These are phyloP conservation scores for Alternaria metachromatica DNA, from an alignment of 2,329 filamentous ascomycete genomes.

Conservation along the genomic window DNA sequence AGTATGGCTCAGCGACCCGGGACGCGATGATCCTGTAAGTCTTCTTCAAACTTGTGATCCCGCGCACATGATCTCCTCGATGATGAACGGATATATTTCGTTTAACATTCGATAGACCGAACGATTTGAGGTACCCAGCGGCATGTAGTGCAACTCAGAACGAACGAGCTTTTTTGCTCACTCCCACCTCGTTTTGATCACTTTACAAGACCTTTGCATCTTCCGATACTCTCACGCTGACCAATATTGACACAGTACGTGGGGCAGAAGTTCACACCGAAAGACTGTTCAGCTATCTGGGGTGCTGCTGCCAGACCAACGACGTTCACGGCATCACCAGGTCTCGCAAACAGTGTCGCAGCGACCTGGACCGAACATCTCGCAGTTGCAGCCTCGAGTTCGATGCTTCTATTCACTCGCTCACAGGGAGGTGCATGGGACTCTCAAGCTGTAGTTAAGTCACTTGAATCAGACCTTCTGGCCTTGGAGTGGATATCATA, in stretches of 20 bases:
- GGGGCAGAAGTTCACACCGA: slow-evolving; percentile 37
- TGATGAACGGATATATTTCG: not conserved
- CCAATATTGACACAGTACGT: slow-evolving; percentile 15
- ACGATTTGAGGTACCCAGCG: not conserved
- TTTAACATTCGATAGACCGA: not conserved
- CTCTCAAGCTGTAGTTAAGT: slow-evolving; percentile 5
- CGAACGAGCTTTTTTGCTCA: not conserved
- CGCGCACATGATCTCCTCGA: not conserved
- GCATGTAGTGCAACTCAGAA: not conserved
- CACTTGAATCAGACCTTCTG: slow-evolving; percentile 36
- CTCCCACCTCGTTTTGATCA: not conserved
- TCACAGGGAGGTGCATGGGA: slow-evolving; percentile 31
- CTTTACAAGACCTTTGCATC: not conserved
- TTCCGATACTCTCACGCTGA: not conserved
- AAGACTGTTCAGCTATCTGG: slow-evolving; percentile 36
- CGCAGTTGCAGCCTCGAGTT: slow-evolving; percentile 39
- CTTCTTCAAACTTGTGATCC: too few relatives aligned
- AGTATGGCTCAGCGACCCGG: slow-evolving; percentile 36
- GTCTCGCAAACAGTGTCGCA: slow-evolving; percentile 21
- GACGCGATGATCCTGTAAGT: slow-evolving; percentile 28
- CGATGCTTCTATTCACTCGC: slow-evolving; percentile 34
- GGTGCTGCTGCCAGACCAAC: slow-evolving; percentile 31
- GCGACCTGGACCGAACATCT: slow-evolving; percentile 35
- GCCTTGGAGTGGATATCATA: slow-evolving; percentile 44
- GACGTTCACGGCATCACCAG: slow-evolving; percentile 15